These are phyloP conservation scores for Trichosporon asahii DNA, from an alignment of 1,284 basidiomycete genomes.

Conservation along the genomic window DNA sequence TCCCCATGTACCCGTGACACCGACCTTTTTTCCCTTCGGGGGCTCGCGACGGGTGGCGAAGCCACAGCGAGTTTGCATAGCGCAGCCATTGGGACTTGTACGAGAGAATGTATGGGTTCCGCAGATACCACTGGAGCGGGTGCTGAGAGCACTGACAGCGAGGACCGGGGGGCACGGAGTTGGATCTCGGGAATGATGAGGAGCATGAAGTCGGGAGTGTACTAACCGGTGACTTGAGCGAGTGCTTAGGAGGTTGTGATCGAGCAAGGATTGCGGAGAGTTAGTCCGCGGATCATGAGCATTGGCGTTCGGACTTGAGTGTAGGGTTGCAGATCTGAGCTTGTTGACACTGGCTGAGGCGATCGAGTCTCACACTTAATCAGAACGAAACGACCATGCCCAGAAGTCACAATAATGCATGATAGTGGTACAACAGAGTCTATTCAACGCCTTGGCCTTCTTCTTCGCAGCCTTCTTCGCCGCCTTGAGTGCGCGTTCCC, in stretches of 20 bases:
- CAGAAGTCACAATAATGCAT: neutral
- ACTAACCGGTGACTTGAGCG: neutral
- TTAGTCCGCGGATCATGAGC: neutral
- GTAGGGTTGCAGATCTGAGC: neutral
- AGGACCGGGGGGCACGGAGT: neutral
- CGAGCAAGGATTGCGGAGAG: neutral
- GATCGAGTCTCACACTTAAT: too few relatives aligned
- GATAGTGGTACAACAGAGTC: slow-evolving; percentile 8
- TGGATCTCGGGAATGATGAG: neutral
- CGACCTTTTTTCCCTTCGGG: slow-evolving; percentile 3
- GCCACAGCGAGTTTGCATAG: slow-evolving; percentile 23
- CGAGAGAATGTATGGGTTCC: slow-evolving; percentile 31
- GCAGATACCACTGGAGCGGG: slow-evolving; percentile 15
- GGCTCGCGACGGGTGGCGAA: slow-evolving; percentile 1
- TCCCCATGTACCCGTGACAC: slow-evolving; percentile 7
- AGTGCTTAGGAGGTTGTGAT: neutral
- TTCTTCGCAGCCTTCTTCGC: slow-evolving; percentile 32
- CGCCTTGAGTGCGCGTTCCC: slow-evolving; percentile 27
- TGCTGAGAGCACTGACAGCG: neutral
- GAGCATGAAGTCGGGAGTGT: neutral
- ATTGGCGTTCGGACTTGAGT: neutral
- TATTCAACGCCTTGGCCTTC: slow-evolving; percentile 17
- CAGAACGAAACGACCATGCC: too few relatives aligned
- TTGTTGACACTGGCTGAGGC: neutral
- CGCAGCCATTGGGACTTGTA: slow-evolving; percentile 28